These are phyloP conservation scores for Phytophthora fragariaefolia DNA, from an alignment of 352 stramenopile species.

Conservation along the genomic window DNA sequence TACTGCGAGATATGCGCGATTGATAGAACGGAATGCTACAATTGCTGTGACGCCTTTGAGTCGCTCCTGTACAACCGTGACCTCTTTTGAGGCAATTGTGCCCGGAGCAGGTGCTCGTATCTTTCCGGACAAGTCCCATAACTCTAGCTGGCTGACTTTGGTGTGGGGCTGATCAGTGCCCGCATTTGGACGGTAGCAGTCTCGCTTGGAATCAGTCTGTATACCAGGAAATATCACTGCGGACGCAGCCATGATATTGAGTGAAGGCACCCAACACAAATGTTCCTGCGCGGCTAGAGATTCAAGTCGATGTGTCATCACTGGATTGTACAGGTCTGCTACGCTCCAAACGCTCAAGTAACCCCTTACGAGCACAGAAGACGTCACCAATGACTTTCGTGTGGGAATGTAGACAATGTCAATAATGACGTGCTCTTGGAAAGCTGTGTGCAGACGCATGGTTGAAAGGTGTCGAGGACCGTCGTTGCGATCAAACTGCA, in stretches of 20 bases:
- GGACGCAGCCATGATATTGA: constrained; percentile 57
- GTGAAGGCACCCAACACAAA: constrained; percentile 60
- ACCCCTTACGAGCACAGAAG: constrained; percentile 55
- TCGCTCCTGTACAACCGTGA: constrained; percentile 44
- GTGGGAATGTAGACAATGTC: constrained; percentile 62
- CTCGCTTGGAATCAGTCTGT: constrained; percentile 17
- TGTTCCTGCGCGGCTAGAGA: constrained; percentile 57
- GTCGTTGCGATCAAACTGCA: constrained; percentile 71
- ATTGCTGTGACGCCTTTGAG: constrained; percentile 63
- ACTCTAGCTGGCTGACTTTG: constrained; percentile 61
- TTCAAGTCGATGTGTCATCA: constrained; percentile 74
- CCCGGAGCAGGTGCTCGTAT: constrained; percentile 25
- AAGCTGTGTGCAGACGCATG: constrained; percentile 76
- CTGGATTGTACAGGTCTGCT: constrained; percentile 52
- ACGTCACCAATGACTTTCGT: constrained; percentile 55
- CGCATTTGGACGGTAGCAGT: constrained; percentile 44
- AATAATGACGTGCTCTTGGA: constrained; percentile 72
- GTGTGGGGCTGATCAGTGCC: constrained; percentile 41
- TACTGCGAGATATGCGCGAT: constrained; percentile 58
- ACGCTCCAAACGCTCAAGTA: constrained; percentile 74
- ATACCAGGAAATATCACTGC: constrained; percentile 56
- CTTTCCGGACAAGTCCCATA: constrained; percentile 61
- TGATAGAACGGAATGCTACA: constrained; percentile 52
- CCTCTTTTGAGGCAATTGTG: constrained; percentile 36
- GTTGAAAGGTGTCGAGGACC: constrained; percentile 66